Evolutionary conservation across 73 alveolate species (phyloP).

Genomic region (Tetrahymena thermophila): DNA sequence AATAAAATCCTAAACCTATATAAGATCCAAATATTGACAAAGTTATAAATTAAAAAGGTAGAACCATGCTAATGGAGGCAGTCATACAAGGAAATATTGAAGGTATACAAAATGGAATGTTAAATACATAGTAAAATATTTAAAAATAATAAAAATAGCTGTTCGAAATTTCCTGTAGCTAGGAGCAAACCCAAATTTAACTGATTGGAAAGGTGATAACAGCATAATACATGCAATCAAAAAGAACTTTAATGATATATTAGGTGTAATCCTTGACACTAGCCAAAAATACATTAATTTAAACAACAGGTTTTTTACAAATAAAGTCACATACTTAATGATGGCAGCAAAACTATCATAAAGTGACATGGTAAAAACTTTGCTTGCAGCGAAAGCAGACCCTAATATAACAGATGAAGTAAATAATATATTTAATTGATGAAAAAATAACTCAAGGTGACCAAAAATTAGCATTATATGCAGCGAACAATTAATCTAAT

Average conservation of each 20-base stretch:
- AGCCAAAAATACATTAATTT: not conserved
- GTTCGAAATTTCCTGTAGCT: not conserved
- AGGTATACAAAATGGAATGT: not conserved
- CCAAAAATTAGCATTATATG: no score
- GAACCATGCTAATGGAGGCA: not conserved
- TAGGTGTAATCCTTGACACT: not conserved
- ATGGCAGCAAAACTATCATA: not conserved
- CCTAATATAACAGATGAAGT: not conserved
- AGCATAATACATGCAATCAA: not conserved
- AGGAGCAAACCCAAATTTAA: not conserved
- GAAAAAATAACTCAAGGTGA: not conserved
- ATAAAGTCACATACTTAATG: not conserved
- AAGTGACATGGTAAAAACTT: not conserved
- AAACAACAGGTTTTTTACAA: not conserved
- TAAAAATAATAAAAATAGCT: not conserved
- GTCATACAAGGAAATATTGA: not conserved
- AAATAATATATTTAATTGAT: not conserved
- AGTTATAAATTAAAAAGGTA: not conserved
- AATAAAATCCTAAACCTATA: not conserved
- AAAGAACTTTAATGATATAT: not conserved
- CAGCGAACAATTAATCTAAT: no score
- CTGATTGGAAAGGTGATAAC: not conserved
- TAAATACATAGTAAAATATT: not conserved
- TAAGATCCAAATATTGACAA: not conserved
- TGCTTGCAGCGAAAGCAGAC: not conserved